These are phyloP conservation scores for Penicillium sp. DNA, from an alignment of 2,329 filamentous ascomycete genomes.

Conservation along the genomic window DNA sequence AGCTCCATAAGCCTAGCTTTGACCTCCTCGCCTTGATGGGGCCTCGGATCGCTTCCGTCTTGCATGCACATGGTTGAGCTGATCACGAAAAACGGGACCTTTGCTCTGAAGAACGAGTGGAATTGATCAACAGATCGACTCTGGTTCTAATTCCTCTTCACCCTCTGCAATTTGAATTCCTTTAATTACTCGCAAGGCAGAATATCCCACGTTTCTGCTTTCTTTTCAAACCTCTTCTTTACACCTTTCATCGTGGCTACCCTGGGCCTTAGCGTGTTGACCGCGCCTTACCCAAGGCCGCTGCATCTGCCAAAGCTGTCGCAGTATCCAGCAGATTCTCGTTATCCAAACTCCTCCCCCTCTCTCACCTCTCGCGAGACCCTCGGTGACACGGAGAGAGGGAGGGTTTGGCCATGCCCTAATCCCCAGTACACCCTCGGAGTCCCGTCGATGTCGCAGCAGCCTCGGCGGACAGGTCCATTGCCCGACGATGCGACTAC, in stretches of 20 bases:
- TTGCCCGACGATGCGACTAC: constrained; percentile 28
- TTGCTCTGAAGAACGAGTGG: neutral
- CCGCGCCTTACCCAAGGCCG: constrained; percentile 33
- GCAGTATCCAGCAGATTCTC: constrained; percentile 23
- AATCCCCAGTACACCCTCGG: constrained; percentile 27
- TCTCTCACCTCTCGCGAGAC: constrained; percentile 37
- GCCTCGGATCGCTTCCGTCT: constrained; percentile 11
- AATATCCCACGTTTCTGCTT: neutral
- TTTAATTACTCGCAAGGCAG: neutral
- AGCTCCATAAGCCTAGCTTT: neutral
- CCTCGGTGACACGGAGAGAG: constrained; percentile 38
- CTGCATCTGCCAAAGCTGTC: constrained; percentile 33
- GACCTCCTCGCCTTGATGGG: constrained; percentile 7
- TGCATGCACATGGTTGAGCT: constrained; percentile 18
- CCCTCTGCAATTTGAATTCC: neutral
- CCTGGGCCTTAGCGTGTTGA: constrained; percentile 38
- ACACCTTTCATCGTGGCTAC: constrained; percentile 39
- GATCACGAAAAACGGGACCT: constrained; percentile 1
- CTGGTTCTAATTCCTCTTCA: neutral
- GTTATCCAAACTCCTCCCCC: constrained; percentile 35
- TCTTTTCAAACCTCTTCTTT: constrained; percentile 5
- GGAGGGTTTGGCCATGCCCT: constrained; percentile 41
- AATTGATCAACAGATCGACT: neutral
- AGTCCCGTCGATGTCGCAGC: constrained; percentile 42
- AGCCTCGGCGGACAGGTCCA: constrained; percentile 29